Conservation (phyloP, 2,329 filamentous ascomycete genomes). For the Hymenoscyphus fraxineus region DNA sequence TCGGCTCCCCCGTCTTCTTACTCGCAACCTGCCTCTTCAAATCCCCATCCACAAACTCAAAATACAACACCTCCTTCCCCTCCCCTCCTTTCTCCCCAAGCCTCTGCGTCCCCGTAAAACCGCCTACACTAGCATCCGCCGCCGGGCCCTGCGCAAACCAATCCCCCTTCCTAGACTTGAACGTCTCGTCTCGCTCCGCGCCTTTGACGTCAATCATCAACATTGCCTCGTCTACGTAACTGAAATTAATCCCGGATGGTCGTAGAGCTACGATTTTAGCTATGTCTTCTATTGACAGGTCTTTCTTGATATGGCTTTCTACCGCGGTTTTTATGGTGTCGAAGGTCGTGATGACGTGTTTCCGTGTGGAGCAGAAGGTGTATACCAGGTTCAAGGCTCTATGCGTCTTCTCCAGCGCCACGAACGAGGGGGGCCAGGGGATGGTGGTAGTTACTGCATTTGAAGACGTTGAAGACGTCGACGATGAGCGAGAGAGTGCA, state of each 20-base stretch:
- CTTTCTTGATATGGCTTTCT: slow-evolving; percentile 72
- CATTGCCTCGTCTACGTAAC: slow-evolving; percentile 80
- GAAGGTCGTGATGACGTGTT: slow-evolving; percentile 87
- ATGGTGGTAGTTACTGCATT: slow-evolving; percentile 26
- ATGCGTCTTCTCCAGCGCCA: slow-evolving; percentile 69
- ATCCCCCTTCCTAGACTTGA: slow-evolving; percentile 54
- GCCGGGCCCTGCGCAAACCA: slow-evolving; percentile 48
- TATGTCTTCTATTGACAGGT: slow-evolving; percentile 72
- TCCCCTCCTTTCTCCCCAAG: slow-evolving; percentile 38
- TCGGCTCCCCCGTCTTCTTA: slow-evolving; percentile 69
- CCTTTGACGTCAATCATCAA: slow-evolving; percentile 76
- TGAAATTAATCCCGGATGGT: slow-evolving; percentile 75
- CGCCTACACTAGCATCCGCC: slow-evolving; percentile 55
- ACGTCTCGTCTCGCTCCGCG: slow-evolving; percentile 59
- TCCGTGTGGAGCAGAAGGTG: slow-evolving; percentile 90
- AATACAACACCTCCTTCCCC: slow-evolving; percentile 70
- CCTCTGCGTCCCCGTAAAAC: slow-evolving; percentile 47
- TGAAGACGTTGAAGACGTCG: slow-evolving; percentile 27
- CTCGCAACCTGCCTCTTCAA: slow-evolving; percentile 74
- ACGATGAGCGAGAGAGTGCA: slow-evolving; percentile 24
- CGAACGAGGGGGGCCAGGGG: slow-evolving; percentile 72
- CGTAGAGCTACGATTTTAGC: slow-evolving; percentile 75
- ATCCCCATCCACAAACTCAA: slow-evolving; percentile 91
- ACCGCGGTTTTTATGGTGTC: slow-evolving; percentile 83
- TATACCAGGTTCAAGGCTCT: slow-evolving; percentile 87